These are phyloP conservation scores for Ophidiomyces ophidiicola DNA, from an alignment of 2,329 filamentous ascomycete genomes.

Conservation along the genomic window DNA sequence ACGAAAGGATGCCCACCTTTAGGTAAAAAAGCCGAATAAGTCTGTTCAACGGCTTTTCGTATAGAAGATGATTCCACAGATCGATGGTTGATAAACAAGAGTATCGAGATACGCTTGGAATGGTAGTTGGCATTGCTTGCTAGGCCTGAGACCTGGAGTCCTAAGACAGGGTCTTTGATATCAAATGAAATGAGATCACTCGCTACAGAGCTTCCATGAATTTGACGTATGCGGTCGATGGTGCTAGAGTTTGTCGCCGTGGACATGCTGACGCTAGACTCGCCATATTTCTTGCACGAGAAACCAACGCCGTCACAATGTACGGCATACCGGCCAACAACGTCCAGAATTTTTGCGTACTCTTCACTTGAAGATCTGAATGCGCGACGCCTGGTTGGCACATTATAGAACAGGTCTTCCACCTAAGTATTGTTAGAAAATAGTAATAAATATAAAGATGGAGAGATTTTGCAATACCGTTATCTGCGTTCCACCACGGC, in stretches of 20 bases:
- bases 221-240: slow-evolving; percentile 76
- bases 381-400: slow-evolving; percentile 73
- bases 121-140: slow-evolving; percentile 91
- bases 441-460: background rate
- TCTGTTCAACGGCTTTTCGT: slow-evolving; percentile 82
- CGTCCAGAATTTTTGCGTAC: slow-evolving; percentile 93
- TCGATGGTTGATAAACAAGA: slow-evolving; percentile 94
- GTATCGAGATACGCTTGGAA: slow-evolving; percentile 72
- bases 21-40: slow-evolving; percentile 73
- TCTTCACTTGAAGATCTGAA: slow-evolving; percentile 89
- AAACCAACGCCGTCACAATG: slow-evolving; percentile 88
- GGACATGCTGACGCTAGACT: slow-evolving; percentile 69
- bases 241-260: slow-evolving; percentile 60
- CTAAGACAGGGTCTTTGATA: slow-evolving; percentile 61
- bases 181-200: slow-evolving; percentile 75
- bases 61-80: slow-evolving; percentile 81
- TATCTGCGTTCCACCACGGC: slow-evolving; percentile 83
- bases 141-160: slow-evolving; percentile 69
- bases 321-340: slow-evolving; percentile 84
- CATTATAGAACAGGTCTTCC: slow-evolving; percentile 94
- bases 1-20: slow-evolving; percentile 91
- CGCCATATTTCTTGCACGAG: slow-evolving; percentile 91
- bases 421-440: slow-evolving; percentile 38
- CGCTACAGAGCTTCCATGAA: slow-evolving; percentile 71
- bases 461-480: slow-evolving; percentile 49